Base-by-base conservation (phyloP, 352 stramenopile species). In the Globisporangium radiosum region DNA sequence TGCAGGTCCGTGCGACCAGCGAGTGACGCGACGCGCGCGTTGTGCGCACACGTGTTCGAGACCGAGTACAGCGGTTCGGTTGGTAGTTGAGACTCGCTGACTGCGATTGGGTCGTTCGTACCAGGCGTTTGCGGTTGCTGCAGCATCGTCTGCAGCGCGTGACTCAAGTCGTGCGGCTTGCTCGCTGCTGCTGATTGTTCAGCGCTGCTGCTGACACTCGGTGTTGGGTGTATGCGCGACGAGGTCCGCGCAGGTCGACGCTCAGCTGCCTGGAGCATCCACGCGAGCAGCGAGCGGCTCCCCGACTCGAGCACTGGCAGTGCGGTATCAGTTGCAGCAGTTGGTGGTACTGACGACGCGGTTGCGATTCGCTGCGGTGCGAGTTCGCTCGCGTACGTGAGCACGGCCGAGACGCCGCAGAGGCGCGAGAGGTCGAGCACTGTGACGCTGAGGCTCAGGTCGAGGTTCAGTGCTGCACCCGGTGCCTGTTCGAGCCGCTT, bases 391-490 rank as follows among this genome's bases (percentile, higher is more conserved):
- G 78, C 72, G 60, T 89, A 89, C 56, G 76, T 90, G 40, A 93
- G 57, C 13, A 89, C 76, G 5, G 83, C 78, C 5, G 81, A 90
- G 8, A 93, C 74, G 36, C 83, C 83, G 45, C 83, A 93, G 4
- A 93, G 70, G 52, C 71, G 77, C 14, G 83, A 93, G 15, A 93
- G 63, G 50, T 93, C 83, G 36, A 93, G 61, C 42, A 89, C 63
- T 15, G 73, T 87, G 14, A 91, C 83, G 25, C 76, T 88, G 36
- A 91, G 68, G 53, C 75, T 91, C 4, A 90, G 55, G 52, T 90
- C 81, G 8, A 88, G 62, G 48, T 87, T 85, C 2, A 88, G 66
- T 4, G 66, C 66, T 15, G 62, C 43, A 7, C 57, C 56, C 2
- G 69, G 38, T 33, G 69, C 70, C 40, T 80, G 71, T 14, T 89